Evolutionary conservation across 2,329 filamentous ascomycete genomes (phyloP).

Genomic region (Chalara sp.): DNA sequence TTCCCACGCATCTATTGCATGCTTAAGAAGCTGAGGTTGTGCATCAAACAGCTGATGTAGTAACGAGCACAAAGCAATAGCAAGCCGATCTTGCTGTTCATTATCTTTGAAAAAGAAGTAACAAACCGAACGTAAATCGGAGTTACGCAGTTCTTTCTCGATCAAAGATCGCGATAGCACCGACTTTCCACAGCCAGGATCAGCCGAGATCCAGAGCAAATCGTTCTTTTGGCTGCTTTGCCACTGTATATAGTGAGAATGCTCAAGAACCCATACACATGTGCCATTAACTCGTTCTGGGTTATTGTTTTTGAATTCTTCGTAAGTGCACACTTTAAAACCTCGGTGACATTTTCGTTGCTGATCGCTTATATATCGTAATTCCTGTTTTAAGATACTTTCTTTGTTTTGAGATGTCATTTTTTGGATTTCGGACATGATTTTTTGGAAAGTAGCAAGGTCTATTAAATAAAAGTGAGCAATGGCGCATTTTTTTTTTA

Average conservation of each 20-base stretch:
- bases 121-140: constrained; percentile 23
- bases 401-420: too few species aligned
- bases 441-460: too few species aligned
- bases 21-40: constrained; percentile 24
- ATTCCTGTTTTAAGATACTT: too few species aligned
- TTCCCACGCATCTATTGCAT: constrained; percentile 25
- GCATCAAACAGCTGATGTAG: constrained; percentile 33
- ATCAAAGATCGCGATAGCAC: constrained; percentile 30
- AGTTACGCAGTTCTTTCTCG: constrained; percentile 19
- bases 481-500: too few species aligned
- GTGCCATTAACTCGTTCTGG: constrained; percentile 20
- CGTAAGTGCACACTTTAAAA: constrained; percentile 14
- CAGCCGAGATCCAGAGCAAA: constrained; percentile 30
- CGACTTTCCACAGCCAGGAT: constrained; percentile 35
- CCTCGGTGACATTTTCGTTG: too few species aligned
- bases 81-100: constrained; percentile 27
- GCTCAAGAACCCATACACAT: constrained; percentile 28
- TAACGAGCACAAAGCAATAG: constrained; percentile 32
- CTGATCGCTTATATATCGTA: too few species aligned
- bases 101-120: constrained; percentile 39
- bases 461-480: too few species aligned
- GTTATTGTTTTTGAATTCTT: constrained; percentile 27
- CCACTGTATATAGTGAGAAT: constrained; percentile 27
- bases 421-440: too few species aligned
- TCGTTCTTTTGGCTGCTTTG: constrained; percentile 17